These are phyloP conservation scores for Phytophthora palmivora DNA, from an alignment of 352 stramenopile species.

Conservation along the genomic window DNA sequence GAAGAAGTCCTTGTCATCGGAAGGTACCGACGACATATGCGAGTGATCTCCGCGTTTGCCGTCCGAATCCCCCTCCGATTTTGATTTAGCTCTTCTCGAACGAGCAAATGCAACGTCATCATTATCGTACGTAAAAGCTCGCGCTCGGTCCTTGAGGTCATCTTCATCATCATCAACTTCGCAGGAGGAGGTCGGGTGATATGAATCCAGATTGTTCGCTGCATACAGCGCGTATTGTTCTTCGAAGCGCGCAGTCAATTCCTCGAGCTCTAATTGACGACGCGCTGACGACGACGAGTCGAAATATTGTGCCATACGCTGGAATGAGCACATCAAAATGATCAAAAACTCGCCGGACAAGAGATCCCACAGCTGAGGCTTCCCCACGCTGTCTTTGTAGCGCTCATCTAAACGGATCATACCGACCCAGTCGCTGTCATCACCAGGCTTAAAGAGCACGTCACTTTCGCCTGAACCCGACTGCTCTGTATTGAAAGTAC, in stretches of 20 bases:
- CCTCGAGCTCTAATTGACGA: slow-evolving; percentile 42
- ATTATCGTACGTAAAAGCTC: slow-evolving; percentile 43
- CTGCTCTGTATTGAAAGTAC: slow-evolving; percentile 51
- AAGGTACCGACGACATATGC: slow-evolving; percentile 15
- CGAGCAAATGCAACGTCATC: slow-evolving; percentile 18
- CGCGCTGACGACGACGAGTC: slow-evolving; percentile 52
- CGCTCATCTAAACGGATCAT: slow-evolving; percentile 60
- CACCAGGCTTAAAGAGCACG: slow-evolving; percentile 51
- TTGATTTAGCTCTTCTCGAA: slow-evolving; percentile 18
- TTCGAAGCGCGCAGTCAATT: slow-evolving; percentile 54
- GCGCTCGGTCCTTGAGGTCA: slow-evolving; percentile 51
- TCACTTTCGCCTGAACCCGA: slow-evolving; percentile 18
- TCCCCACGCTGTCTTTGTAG: slow-evolving; percentile 39
- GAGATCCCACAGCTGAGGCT: slow-evolving; percentile 58
- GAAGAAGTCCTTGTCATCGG: slow-evolving; percentile 67
- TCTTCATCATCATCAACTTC: slow-evolving; percentile 63
- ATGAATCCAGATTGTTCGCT: slow-evolving; percentile 42
- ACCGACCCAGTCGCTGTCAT: slow-evolving; percentile 66
- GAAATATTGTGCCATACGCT: slow-evolving; percentile 77
- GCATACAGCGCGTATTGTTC: slow-evolving; percentile 52
- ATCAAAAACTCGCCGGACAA: slow-evolving; percentile 65
- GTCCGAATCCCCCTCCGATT: slow-evolving; percentile 8
- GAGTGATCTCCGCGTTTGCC: slow-evolving; percentile 18
- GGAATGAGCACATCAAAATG: slow-evolving; percentile 78
- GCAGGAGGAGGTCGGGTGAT: slow-evolving; percentile 58